These are phyloP conservation scores for Fragaria nilgerrensis DNA, from an alignment of 306 rosid genomes.

Conservation along the genomic window DNA sequence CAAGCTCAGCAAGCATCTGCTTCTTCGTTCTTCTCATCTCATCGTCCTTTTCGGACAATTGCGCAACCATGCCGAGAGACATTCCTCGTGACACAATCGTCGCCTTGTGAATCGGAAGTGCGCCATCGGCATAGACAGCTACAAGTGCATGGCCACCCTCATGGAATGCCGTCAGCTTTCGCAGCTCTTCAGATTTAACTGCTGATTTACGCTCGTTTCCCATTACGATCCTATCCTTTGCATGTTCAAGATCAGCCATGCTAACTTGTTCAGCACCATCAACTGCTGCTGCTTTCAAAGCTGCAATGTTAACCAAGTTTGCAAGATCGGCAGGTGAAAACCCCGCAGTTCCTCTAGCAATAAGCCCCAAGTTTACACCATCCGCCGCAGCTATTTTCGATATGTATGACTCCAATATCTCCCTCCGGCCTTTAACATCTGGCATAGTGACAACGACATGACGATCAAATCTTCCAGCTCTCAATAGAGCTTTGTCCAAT, in stretches of 20 bases:
- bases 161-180: neutral
- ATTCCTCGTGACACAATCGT: neutral
- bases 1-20: neutral
- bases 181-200: neutral
- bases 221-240: neutral
- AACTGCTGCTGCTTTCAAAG: neutral
- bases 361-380: neutral
- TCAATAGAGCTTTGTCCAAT: neutral
- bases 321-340: neutral
- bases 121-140: neutral
- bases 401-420: neutral
- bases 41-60: neutral
- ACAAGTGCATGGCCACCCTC: neutral
- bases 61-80: neutral
- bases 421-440: neutral
- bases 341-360: neutral
- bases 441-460: neutral
- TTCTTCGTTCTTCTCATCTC: neutral
- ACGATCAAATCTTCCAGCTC: neutral
- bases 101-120: neutral
- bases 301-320: neutral
- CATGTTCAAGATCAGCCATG: neutral
- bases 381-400: neutral
- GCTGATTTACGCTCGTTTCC: neutral
- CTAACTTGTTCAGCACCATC: neutral